Evolutionary conservation across 1,139 yeast genomes (phyloP).

Genomic region (Protomyces pachydermus): DNA sequence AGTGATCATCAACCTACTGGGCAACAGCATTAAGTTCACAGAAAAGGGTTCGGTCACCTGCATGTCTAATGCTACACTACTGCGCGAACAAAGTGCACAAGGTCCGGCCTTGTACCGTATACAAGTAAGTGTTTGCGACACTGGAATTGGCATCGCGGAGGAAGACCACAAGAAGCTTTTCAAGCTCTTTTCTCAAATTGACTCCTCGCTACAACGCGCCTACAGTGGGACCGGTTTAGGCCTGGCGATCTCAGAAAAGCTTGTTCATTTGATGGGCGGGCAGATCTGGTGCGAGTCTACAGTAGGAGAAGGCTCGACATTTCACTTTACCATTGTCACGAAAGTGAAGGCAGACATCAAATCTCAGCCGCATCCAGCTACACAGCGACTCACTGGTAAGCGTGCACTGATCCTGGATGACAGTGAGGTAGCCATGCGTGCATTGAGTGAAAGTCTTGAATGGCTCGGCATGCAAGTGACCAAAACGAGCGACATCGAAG

Average conservation of each 20-base stretch:
- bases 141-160: slow-evolving; percentile 60
- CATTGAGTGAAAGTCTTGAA: slow-evolving; percentile 12
- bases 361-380: neutral
- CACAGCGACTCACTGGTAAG: neutral
- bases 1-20: slow-evolving; percentile 79
- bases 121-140: slow-evolving; percentile 63
- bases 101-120: slow-evolving; percentile 38
- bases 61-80: slow-evolving; percentile 27
- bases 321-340: slow-evolving; percentile 41
- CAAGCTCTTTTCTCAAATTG: slow-evolving; percentile 59
- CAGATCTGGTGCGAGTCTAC: slow-evolving; percentile 49
- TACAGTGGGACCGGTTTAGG: slow-evolving; percentile 63
- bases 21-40: slow-evolving; percentile 81
- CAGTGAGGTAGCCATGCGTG: slow-evolving; percentile 10
- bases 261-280: slow-evolving; percentile 54
- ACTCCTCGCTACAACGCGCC: slow-evolving; percentile 53
- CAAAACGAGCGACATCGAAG: neutral
- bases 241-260: slow-evolving; percentile 34
- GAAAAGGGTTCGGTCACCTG: slow-evolving; percentile 57
- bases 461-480: slow-evolving; percentile 15
- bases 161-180: slow-evolving; percentile 50
- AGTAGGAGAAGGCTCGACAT: slow-evolving; percentile 53
- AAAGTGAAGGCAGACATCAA: neutral
- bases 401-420: slow-evolving; percentile 15
- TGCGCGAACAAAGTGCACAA: neutral